These are phyloP conservation scores for Rhododendron williamsianum DNA, from an alignment of 148 eudicot genomes.

Conservation along the genomic window DNA sequence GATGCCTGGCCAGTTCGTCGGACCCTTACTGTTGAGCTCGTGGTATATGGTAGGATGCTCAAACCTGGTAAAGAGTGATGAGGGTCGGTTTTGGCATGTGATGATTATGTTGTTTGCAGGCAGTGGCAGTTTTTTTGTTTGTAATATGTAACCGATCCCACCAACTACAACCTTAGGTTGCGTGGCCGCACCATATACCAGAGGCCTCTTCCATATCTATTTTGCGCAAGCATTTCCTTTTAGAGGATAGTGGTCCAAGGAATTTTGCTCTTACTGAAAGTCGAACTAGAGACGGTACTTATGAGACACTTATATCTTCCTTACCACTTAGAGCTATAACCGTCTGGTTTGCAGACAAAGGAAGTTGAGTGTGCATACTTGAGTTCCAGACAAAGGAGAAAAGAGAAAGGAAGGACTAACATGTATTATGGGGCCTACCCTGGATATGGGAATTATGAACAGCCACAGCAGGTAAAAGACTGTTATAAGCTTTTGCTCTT, in stretches of 20 bases:
- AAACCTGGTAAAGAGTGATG: neutral
- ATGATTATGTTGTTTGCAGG: neutral
- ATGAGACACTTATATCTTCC: too few relatives aligned
- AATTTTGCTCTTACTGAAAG: too few relatives aligned
- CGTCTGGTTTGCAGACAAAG: neutral
- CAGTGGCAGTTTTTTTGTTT: neutral
- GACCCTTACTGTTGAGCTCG: neutral
- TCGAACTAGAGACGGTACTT: too few relatives aligned
- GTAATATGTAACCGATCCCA: neutral
- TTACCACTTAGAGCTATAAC: too few relatives aligned
- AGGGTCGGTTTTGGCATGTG: neutral
- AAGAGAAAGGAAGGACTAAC: constrained; percentile 24
- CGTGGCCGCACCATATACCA: neutral
- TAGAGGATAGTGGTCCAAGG: too few relatives aligned
- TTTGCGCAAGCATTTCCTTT: too few relatives aligned
- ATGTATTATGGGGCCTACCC: constrained; percentile 77
- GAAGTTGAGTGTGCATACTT: neutral
- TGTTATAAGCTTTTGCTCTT: neutral
- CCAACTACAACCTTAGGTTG: neutral
- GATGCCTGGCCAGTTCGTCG: too few relatives aligned
- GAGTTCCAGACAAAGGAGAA: too few relatives aligned
- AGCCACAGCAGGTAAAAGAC: constrained; percentile 73
- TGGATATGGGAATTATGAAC: constrained; percentile 84
- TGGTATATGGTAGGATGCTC: neutral
- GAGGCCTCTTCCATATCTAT: neutral